phyloP scores from a whole-genome alignment of 306 rosid species.

The Dalbergia cochinchinensis region DNA sequence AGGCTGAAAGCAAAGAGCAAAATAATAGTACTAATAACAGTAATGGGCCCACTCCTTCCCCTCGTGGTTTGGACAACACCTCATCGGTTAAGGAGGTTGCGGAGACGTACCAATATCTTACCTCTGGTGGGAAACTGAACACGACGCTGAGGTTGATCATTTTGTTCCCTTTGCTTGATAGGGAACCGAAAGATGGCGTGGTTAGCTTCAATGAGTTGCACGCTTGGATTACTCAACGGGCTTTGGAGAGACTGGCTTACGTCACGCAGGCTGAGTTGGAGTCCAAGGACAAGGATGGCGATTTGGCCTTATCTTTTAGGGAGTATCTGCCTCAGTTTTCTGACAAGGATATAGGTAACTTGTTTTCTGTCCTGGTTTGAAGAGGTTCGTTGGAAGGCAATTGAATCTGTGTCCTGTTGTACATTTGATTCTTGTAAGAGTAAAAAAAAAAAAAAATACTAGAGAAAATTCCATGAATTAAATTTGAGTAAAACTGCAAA shows the following conservation, averaged over 20 bases:
- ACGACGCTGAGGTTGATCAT: slow-evolving; percentile 65
- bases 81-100: slow-evolving; percentile 30
- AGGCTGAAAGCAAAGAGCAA: slow-evolving; percentile 17
- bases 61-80: not conserved
- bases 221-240: slow-evolving; percentile 61
- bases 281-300: slow-evolving; percentile 60
- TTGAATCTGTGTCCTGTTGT: no score
- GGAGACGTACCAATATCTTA: slow-evolving; percentile 48
- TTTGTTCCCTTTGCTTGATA: slow-evolving; percentile 77
- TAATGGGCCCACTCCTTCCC: not conserved
- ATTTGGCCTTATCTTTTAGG: slow-evolving; percentile 60
- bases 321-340: slow-evolving; percentile 79
- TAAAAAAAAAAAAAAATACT: no score
- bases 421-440: no score
- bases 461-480: no score
- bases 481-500: no score
- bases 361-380: not conserved
- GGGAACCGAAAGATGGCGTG: slow-evolving; percentile 60
- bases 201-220: slow-evolving; percentile 59
- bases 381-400: not conserved
- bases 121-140: slow-evolving; percentile 58
- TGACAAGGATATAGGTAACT: slow-evolving; percentile 59
- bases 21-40: no score
- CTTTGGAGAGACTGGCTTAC: slow-evolving; percentile 58
- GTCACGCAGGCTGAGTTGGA: slow-evolving; percentile 55